phyloP scores from a whole-genome alignment of 352 stramenopile genomes.

The Phytophthora aleatoria region DNA sequence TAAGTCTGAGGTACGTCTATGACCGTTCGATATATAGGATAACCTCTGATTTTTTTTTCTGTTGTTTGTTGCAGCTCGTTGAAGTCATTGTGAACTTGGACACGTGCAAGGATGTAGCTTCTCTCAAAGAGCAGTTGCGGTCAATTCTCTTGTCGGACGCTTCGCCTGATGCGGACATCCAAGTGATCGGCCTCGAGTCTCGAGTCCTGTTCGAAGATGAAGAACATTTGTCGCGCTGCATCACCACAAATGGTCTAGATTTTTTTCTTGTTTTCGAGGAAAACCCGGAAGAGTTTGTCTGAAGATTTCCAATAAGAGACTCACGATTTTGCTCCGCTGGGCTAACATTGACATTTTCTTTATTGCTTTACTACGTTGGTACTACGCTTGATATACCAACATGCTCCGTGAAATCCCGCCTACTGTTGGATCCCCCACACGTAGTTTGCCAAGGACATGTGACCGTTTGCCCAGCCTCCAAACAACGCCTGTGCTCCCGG shows the following conservation, averaged over 20 bases:
- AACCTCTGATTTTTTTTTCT: background rate
- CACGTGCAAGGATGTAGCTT: slow-evolving; percentile 20
- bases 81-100: slow-evolving; percentile 23
- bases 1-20: slow-evolving; percentile 28
- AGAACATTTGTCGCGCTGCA: slow-evolving; percentile 23
- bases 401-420: background rate
- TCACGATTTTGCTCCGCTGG: too few species aligned
- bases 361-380: too few species aligned
- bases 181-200: slow-evolving; percentile 29
- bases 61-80: slow-evolving; percentile 23
- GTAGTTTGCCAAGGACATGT: slow-evolving; percentile 32
- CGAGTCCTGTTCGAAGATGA: slow-evolving; percentile 22
- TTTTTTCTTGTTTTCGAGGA: slow-evolving; percentile 38
- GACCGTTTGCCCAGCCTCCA: slow-evolving; percentile 17
- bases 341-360: too few species aligned
- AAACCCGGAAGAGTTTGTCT: slow-evolving; percentile 28
- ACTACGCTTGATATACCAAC: too few species aligned
- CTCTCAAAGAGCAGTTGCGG: slow-evolving; percentile 25
- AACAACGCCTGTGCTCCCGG: slow-evolving; percentile 18
- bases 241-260: slow-evolving; percentile 28
- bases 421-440: slow-evolving; percentile 20
- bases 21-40: background rate
- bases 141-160: slow-evolving; percentile 22
- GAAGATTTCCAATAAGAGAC: background rate
- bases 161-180: slow-evolving; percentile 9